Percentiles rank a stretch among this genome's conserved stretches.
Conservation (phyloP, 305 asterid genomes). For the Solanum hybrid region DNA sequence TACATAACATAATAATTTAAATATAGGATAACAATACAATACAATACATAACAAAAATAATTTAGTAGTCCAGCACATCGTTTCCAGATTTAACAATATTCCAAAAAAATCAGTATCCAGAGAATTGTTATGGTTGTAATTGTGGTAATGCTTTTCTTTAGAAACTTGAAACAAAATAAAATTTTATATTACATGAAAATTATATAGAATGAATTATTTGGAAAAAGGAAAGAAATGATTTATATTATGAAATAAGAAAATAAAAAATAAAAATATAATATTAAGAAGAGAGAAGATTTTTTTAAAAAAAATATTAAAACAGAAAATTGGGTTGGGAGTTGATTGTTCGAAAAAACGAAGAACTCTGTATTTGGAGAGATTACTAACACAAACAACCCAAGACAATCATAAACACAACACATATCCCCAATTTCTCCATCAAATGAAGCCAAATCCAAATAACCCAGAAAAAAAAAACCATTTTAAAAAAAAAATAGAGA, state of each 20-base stretch:
- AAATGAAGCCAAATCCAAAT: neutral
- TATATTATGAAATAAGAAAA: neutral
- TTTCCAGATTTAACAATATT: neutral
- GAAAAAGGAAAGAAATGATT: too few relatives aligned
- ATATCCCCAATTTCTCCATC: neutral
- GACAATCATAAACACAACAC: neutral
- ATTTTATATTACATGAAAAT: too few relatives aligned
- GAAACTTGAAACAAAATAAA: too few relatives aligned
- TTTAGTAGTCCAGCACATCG: too few relatives aligned
- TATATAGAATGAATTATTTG: neutral
- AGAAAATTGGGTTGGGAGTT: too few relatives aligned
- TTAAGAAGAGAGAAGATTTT: too few relatives aligned
- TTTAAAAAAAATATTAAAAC: too few relatives aligned
- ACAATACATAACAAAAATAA: neutral
- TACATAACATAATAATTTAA: neutral
- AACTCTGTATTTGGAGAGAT: too few relatives aligned
- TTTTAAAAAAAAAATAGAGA: neutral
- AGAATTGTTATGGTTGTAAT: neutral
- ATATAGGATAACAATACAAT: neutral
- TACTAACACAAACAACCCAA: neutral
- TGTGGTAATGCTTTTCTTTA: neutral
- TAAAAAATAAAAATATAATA: too few relatives aligned
- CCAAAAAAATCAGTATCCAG: too few relatives aligned
- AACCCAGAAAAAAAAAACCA: neutral
- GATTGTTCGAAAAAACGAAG: too few relatives aligned